These are phyloP conservation scores for Marasmius fiardii DNA, from an alignment of 1,284 basidiomycete species.

Conservation along the genomic window DNA sequence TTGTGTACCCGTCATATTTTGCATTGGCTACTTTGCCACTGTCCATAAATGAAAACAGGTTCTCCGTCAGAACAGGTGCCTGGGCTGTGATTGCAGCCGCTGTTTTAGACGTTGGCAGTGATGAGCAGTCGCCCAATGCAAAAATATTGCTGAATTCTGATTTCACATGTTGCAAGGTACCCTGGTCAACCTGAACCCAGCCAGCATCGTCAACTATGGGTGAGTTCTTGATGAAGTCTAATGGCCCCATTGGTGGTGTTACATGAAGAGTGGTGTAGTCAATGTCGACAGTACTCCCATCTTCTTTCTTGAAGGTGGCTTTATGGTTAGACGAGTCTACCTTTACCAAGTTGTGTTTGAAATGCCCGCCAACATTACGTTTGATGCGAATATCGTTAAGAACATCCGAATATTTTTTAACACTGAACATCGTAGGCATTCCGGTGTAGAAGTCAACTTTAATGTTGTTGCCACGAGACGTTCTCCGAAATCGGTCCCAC, in stretches of 20 bases:
- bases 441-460: slow-evolving; percentile 89
- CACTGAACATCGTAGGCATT: slow-evolving; percentile 90
- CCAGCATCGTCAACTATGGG: slow-evolving; percentile 79
- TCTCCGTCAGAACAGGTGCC: slow-evolving; percentile 90
- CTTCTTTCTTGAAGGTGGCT: slow-evolving; percentile 81
- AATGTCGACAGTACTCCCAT: slow-evolving; percentile 64
- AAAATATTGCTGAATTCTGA: slow-evolving; percentile 82
- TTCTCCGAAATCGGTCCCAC: slow-evolving; percentile 70
- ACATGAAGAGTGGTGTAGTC: slow-evolving; percentile 88
- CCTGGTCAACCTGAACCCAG: slow-evolving; percentile 85
- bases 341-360: slow-evolving; percentile 82
- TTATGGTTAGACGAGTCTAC: slow-evolving; percentile 68
- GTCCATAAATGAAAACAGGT: slow-evolving; percentile 74
- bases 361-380: slow-evolving; percentile 78
- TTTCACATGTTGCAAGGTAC: slow-evolving; percentile 82
- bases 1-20: slow-evolving; percentile 81
- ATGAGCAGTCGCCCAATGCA: slow-evolving; percentile 87
- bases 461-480: slow-evolving; percentile 56
- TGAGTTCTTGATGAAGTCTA: slow-evolving; percentile 78
- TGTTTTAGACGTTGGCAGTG: slow-evolving; percentile 93
- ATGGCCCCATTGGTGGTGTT: slow-evolving; percentile 88
- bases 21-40: slow-evolving; percentile 68
- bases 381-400: slow-evolving; percentile 76
- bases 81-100: slow-evolving; percentile 92
- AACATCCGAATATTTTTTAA: slow-evolving; percentile 89